Conservation (phyloP, 352 stramenopile genomes). For the Phytophthora macrochlamydospora region DNA sequence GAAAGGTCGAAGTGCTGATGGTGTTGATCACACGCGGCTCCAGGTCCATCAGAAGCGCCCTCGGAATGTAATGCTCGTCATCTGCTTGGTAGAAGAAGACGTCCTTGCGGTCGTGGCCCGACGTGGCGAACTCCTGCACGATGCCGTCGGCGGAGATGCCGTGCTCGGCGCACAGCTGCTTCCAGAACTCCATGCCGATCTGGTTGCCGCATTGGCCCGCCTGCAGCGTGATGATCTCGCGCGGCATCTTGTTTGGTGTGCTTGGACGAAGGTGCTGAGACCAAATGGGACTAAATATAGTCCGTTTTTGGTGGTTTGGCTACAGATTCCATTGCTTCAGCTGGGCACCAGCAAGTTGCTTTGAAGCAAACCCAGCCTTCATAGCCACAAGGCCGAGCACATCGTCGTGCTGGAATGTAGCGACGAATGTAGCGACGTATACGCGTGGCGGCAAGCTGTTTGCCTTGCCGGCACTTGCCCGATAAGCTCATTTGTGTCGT, state of each 20-base stretch:
- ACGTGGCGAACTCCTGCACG: slow-evolving; percentile 93
- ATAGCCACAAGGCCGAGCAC: neutral
- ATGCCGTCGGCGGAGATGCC: slow-evolving; percentile 97
- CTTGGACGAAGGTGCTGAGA: neutral
- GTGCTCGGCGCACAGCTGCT: slow-evolving; percentile 98
- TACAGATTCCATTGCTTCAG: neutral
- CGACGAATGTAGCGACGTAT: slow-evolving; percentile 4
- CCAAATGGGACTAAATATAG: neutral
- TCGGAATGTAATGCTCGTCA: slow-evolving; percentile 98
- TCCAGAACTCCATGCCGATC: slow-evolving; percentile 99
- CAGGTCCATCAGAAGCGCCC: slow-evolving; percentile 98
- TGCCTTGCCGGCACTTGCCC: too few relatives aligned
- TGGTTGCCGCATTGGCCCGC: slow-evolving; percentile 99
- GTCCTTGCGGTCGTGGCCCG: slow-evolving; percentile 97
- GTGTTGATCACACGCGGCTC: slow-evolving; percentile 95
- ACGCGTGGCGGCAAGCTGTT: slow-evolving; percentile 8
- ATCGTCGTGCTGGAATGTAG: slow-evolving; percentile 1
- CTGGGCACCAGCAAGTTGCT: neutral
- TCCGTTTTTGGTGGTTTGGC: neutral
- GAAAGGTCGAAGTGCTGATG: slow-evolving; percentile 92
- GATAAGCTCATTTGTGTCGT: neutral
- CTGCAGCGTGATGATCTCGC: slow-evolving; percentile 99
- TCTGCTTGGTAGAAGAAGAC: slow-evolving; percentile 99
- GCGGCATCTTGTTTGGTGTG: slow-evolving; percentile 77
- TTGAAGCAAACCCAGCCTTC: neutral